phyloP scores from a whole-genome alignment of 2,329 filamentous ascomycete species.

The Ascosphaera apis region DNA sequence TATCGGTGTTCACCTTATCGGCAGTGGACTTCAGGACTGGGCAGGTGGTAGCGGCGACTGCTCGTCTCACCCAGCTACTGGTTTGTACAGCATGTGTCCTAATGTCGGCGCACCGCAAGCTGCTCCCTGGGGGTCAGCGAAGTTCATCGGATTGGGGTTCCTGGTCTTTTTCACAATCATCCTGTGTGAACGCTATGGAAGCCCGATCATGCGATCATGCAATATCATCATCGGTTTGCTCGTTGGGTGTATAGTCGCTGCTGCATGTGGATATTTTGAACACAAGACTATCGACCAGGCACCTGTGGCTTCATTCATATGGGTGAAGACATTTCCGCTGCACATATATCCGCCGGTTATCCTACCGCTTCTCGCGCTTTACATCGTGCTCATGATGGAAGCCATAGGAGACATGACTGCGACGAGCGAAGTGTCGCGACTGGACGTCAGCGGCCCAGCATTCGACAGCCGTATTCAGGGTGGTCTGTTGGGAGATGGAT shows the following conservation, averaged over 20 bases:
- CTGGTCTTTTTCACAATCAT: slow-evolving; percentile 45
- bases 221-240: slow-evolving; percentile 41
- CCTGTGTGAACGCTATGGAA: slow-evolving; percentile 43
- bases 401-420: slow-evolving; percentile 45
- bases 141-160: slow-evolving; percentile 45
- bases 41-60: slow-evolving; percentile 37
- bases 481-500: slow-evolving; percentile 40
- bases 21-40: slow-evolving; percentile 43
- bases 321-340: slow-evolving; percentile 46
- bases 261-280: slow-evolving; percentile 42
- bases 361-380: slow-evolving; percentile 33
- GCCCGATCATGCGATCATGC: slow-evolving; percentile 46
- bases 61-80: slow-evolving; percentile 14
- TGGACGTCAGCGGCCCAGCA: slow-evolving; percentile 38
- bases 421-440: slow-evolving; percentile 40
- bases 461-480: slow-evolving; percentile 50
- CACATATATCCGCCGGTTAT: slow-evolving; percentile 43
- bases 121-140: slow-evolving; percentile 37
- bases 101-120: slow-evolving; percentile 34
- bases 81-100: slow-evolving; percentile 34
- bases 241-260: slow-evolving; percentile 44
- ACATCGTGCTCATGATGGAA: slow-evolving; percentile 44
- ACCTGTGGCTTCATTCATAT: slow-evolving; percentile 43
- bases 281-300: slow-evolving; percentile 33
- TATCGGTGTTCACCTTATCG: slow-evolving; percentile 41